Evolutionary conservation across 1,139 yeast species (phyloP), one percentile per base, ranked within the genome.

Genomic region (Suhomyces coccinellae): DNA sequence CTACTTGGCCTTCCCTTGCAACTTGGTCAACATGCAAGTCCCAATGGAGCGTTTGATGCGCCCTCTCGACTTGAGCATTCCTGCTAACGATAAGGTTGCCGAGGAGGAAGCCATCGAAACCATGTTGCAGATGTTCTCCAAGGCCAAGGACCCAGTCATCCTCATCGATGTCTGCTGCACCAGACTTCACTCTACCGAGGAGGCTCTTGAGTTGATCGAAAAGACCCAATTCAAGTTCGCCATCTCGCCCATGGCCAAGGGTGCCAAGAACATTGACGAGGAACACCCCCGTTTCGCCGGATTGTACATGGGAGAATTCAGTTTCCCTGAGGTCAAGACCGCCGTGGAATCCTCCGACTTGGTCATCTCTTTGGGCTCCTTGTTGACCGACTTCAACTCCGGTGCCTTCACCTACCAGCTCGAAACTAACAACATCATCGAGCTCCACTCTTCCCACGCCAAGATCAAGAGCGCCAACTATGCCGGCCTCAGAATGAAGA

Each of bases 151-250:
- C 66, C 96, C 96, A 50, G 67, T 86, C 51, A 79, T 87, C 55
- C 73, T 87, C 55, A 89, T 87, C 38, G 96, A 87, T 69, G 95
- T 96, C 35, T 87, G 96, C 75, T 88, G 90, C 48, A 72, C 83
- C 42, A 79, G 96, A 71, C 95, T 87, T 66, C 75, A 75, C 54
- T 85, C 83, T 57, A 77, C 75, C 58, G 68, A 64, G 28, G 89
- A 85, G 67, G 84, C 87, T 48, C 71, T 68, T 51, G 66, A 73
- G 54, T 76, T 88, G 59, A 84, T 86, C 46, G 79, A 81, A 54
- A 60, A 70, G 43, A 86, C 95, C 36, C 82, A 85, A 62, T 87
- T 83, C 80, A 61, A 60, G 43, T 63, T 58, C 43, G 65, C 66
- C 11, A 44, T 58, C 29, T 65, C 70, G 6, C 71, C 71, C 12